Evolutionary conservation across 129 eudicot genomes (phyloP), one percentile per base, ranked within the genome.

Genomic region (Apium graveolens): DNA sequence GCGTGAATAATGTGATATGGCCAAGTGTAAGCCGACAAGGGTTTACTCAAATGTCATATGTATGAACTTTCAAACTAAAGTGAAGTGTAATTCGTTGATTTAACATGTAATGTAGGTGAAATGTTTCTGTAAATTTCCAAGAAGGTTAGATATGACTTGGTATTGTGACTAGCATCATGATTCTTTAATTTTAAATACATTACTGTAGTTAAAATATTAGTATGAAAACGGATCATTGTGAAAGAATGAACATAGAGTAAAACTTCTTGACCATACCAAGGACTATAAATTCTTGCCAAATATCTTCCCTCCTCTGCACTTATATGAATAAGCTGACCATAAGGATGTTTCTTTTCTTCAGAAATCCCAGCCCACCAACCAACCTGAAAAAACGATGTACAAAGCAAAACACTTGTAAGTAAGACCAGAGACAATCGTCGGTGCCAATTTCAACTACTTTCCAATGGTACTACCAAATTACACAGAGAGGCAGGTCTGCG

Each of bases 231-330:
- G 13, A 24, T 53, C 53, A 14, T 48, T 48, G 53, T 16, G 29
- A 53, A 53, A 20, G 63, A 7, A 57, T n/a, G 13, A 44, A 44
- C 48, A 44, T 44, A 11, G 48, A 41, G 14, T 10, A 41, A 3
- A 44, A 44, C 3, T 44, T 11, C 31, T 57, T 29, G 70, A 65
- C 7, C 65, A 6, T 65, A 65, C 70, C 70, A 65, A 65, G 38
- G 70, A 65, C 35, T 65, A 65, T 65, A 65, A 65, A 38, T 65
- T 65, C 38, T 65, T 65, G 70, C 70, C 70, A 65, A 65, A 38
- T 65, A 65, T 65, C 70, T 29, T 18, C 70, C 70, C 35, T 65
- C 38, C 70, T 65, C 70, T 29, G 70, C 70, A 65, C 70, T 65
- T 65, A 65, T 65, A 65, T 65, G 65, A 57, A 65, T 29, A 12